Evolutionary conservation across 1,139 yeast species (phyloP).

Genomic region (Kodamaea sp.): DNA sequence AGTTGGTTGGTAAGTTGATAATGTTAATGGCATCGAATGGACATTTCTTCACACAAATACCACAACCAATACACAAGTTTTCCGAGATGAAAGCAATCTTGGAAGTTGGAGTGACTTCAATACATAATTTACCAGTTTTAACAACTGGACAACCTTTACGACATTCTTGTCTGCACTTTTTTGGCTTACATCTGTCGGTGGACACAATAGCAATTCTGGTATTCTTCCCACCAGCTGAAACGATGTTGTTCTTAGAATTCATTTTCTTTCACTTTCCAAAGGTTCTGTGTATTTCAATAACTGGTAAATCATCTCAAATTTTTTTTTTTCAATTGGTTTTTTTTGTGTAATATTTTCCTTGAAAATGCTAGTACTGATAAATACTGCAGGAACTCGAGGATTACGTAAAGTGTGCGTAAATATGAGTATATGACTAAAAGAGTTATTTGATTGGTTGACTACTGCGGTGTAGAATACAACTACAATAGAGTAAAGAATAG

Average conservation of each 20-base stretch:
- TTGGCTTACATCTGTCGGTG: slow-evolving; percentile 93
- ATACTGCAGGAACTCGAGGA: no score
- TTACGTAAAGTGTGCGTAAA: slow-evolving; percentile 16
- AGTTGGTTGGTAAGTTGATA: slow-evolving; percentile 92
- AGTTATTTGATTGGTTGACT: slow-evolving; percentile 9
- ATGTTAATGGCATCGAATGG: slow-evolving; percentile 96
- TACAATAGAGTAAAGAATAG: no score
- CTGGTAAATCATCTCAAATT: background rate
- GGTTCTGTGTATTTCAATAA: background rate
- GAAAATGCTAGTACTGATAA: no score
- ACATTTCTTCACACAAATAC: slow-evolving; percentile 98
- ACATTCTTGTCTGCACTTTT: slow-evolving; percentile 97
- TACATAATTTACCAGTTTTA: slow-evolving; percentile 94
- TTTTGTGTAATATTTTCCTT: background rate
- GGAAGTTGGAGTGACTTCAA: slow-evolving; percentile 86
- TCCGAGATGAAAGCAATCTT: slow-evolving; percentile 97
- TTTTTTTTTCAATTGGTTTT: background rate
- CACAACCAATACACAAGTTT: slow-evolving; percentile 95
- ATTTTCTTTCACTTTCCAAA: slow-evolving; percentile 17
- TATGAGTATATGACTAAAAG: slow-evolving; percentile 13
- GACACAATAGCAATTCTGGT: slow-evolving; percentile 93
- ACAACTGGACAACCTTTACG: slow-evolving; percentile 96
- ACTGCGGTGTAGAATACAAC: no score
- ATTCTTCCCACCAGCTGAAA: slow-evolving; percentile 27
- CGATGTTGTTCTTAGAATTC: slow-evolving; percentile 38